These are phyloP conservation scores for Agaricus sinodeliciosus DNA, from an alignment of 768 basidiomycete species.

Conservation along the genomic window DNA sequence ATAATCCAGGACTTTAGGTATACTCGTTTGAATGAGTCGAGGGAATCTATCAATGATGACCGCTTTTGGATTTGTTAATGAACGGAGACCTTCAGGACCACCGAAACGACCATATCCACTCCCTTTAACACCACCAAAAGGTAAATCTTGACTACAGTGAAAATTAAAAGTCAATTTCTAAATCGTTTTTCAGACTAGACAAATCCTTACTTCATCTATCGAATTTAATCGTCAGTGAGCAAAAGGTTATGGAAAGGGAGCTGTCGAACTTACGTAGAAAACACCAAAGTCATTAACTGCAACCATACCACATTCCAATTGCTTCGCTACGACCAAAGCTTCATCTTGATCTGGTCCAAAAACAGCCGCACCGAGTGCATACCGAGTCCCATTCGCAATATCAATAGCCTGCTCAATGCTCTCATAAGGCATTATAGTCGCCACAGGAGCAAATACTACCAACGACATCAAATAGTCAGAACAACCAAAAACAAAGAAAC, in stretches of 20 bases:
- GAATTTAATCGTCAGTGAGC: conserved; percentile 13
- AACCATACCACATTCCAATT: conserved; percentile 93
- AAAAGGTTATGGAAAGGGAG: background rate
- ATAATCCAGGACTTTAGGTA: conserved; percentile 84
- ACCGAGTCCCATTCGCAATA: conserved; percentile 84
- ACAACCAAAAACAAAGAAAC: background rate
- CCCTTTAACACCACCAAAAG: conserved; percentile 89
- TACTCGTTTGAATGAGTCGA: conserved; percentile 72
- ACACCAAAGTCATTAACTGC: conserved; percentile 92
- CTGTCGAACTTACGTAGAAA: conserved; percentile 57
- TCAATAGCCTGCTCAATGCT: conserved; percentile 78
- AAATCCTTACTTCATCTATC: conserved; percentile 57
- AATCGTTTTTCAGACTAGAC: background rate
- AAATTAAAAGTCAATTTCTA: conserved; percentile 2
- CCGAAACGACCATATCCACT: conserved; percentile 95
- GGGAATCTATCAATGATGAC: conserved; percentile 86
- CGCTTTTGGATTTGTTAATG: conserved; percentile 84
- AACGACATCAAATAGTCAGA: conserved; percentile 4
- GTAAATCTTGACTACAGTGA: conserved; percentile 68
- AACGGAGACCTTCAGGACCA: conserved; percentile 88
- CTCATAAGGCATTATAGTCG: conserved; percentile 79
- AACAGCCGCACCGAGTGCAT: conserved; percentile 90
- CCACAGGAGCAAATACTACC: conserved; percentile 89
- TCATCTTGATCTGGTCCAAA: conserved; percentile 82
- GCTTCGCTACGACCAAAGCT: conserved; percentile 74